Conservation (phyloP, 169 alveolate genomes). For the Prorocentrum cordatum region DNA sequence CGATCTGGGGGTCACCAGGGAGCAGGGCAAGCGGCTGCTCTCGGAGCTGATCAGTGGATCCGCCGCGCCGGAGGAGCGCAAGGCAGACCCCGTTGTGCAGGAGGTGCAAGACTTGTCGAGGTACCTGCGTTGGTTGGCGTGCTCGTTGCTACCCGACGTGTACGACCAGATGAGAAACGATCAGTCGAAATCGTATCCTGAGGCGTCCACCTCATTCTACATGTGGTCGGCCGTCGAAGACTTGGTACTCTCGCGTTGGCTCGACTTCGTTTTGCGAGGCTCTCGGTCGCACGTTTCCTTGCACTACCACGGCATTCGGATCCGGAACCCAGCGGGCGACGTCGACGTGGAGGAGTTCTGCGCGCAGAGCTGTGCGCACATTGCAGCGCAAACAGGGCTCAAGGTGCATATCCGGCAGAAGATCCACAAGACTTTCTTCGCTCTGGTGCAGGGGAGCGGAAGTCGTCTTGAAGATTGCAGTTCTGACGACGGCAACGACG, state of each 20-base stretch:
- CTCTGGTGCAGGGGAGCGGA: neutral
- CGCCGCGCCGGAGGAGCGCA: too few relatives aligned
- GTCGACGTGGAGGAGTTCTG: too few relatives aligned
- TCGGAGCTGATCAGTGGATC: neutral
- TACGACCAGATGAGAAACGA: too few relatives aligned
- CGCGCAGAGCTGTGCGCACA: too few relatives aligned
- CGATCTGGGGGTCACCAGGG: neutral
- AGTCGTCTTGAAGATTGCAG: neutral
- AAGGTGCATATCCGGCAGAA: neutral
- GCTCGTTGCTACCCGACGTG: too few relatives aligned
- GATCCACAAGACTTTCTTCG: neutral
- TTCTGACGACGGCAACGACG: neutral
- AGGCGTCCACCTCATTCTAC: neutral
- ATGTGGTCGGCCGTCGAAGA: neutral
- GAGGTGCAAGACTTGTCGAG: too few relatives aligned
- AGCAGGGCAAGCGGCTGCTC: neutral
- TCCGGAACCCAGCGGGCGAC: neutral
- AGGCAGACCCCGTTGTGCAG: too few relatives aligned
- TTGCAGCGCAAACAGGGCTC: neutral
- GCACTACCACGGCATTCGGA: slow-evolving; percentile 13
- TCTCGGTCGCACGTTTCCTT: neutral
- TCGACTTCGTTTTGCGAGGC: neutral
- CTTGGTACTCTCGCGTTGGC: neutral
- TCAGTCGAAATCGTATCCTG: too few relatives aligned
- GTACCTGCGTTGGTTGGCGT: too few relatives aligned